Base-by-base conservation (phyloP, 2,329 filamentous ascomycete genomes). In the Colletotrichum chrysophilum region DNA sequence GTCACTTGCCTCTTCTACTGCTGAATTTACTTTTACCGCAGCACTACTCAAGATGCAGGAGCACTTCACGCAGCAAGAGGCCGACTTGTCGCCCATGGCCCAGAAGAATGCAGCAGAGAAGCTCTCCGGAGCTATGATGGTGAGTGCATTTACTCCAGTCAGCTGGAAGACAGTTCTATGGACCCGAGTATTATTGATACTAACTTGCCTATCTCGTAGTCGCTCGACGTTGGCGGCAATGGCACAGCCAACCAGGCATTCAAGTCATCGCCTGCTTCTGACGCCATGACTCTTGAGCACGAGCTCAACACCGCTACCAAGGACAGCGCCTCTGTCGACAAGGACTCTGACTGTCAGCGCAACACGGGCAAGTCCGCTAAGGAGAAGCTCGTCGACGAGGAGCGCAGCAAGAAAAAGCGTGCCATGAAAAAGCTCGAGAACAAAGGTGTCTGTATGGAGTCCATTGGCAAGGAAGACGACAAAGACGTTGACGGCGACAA, bases 131-230 rank as follows among this genome's bases (percentile, higher is more conserved):
- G n/a, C 43, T 21, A 4, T 21, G n/a, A 21, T 48, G 43, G 43
- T 9, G 12, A 48, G n/a, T 48, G 6, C 43, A 21, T 12, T 21
- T 5, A 48, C 5, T 21, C 18, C 18, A 5, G 9, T n/a, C 18
- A n/a, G 43, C 18, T 48, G 38, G 38, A 16, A 10, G 38, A 43
- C 18, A n/a, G 38, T 16, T 43, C 38, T 43, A 5, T n/a, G 38
- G 8, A 5, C 0, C 1, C 38, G 8, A 43, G 3, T 18, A 9
- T 0, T 43, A 43, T 2, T n/a, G 8, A 10, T n/a, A 5, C 38
- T 43, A 5, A 43, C 38, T n/a, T 18, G 0, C 10, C 8, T n/a
- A n/a, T n/a, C 38, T 43, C 8, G 8, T 10, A 21, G 43, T 48
- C 43, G 43, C 43, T 21, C 18, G 4, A 4, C 18, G 12, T 48